These are phyloP conservation scores for Rhizopus arrhizus DNA, from an alignment of 371 early-diverging fungal species.

Conservation along the genomic window DNA sequence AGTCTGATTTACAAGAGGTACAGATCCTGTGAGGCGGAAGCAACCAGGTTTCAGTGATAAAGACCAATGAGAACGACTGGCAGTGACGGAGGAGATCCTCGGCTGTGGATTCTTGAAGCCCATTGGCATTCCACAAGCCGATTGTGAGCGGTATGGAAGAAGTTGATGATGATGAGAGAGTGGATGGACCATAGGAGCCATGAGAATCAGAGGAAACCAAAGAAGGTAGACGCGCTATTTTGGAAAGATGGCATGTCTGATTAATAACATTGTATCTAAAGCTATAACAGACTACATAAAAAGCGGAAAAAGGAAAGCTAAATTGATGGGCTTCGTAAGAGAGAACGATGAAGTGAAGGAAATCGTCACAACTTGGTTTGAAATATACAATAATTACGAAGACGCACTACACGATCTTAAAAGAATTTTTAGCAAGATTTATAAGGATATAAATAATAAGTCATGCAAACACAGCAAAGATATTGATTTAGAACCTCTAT, in stretches of 20 bases:
- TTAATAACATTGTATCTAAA: slow-evolving; percentile 3
- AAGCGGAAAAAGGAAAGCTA: slow-evolving; percentile 6
- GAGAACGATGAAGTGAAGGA: slow-evolving; percentile 10
- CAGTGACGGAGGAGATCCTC: too few species aligned
- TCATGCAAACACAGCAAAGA: slow-evolving; percentile 15
- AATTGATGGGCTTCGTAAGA: slow-evolving; percentile 8
- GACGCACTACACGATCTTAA: slow-evolving; percentile 6
- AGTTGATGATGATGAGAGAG: too few species aligned
- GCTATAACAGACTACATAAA: slow-evolving; percentile 3
- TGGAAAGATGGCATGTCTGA: slow-evolving; percentile 2
- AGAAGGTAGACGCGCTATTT: slow-evolving; percentile 3
- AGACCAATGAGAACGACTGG: too few species aligned
- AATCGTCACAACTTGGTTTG: slow-evolving; percentile 11
- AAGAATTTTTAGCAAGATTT: slow-evolving; percentile 12
- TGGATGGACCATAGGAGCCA: too few species aligned
- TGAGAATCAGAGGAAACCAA: too few species aligned
- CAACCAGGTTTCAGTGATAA: too few species aligned
- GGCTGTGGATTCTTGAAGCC: too few species aligned
- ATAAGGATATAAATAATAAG: slow-evolving; percentile 13
- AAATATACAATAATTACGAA: slow-evolving; percentile 13
- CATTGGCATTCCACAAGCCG: too few species aligned
- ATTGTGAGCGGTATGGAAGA: too few species aligned
- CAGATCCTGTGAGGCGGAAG: too few species aligned
- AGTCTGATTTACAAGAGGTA: too few species aligned
- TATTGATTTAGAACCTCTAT: slow-evolving; percentile 11